Evolutionary conservation across 2,329 filamentous ascomycete genomes (phyloP).

Genomic region (Pleomassaria siparia): DNA sequence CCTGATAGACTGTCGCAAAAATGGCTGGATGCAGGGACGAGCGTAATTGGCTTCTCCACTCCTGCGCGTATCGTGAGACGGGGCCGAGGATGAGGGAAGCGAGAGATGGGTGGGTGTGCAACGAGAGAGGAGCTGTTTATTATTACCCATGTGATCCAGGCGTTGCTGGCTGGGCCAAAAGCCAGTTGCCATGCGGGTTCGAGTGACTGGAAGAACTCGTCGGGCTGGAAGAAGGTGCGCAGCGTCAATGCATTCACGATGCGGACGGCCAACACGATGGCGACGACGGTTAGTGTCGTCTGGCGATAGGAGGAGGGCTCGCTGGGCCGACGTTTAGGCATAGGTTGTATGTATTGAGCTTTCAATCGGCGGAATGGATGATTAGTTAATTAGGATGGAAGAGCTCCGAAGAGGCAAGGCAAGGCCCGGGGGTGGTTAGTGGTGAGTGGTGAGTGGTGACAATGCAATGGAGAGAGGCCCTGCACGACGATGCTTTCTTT

Average conservation of each 20-base stretch:
- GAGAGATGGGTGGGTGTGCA: constrained; percentile 16
- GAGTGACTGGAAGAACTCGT: constrained; percentile 94
- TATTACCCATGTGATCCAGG: constrained; percentile 97
- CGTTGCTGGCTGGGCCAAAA: constrained; percentile 74
- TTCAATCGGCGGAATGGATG: constrained; percentile 26
- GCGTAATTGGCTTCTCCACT: constrained; percentile 86
- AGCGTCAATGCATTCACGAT: constrained; percentile 77
- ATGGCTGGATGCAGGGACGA: constrained; percentile 89
- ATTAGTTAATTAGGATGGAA: constrained; percentile 18
- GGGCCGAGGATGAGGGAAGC: constrained; percentile 1
- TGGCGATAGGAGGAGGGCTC: constrained; percentile 36
- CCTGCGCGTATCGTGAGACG: constrained; percentile 57
- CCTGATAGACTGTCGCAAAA: constrained; percentile 75
- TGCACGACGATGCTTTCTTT: constrained; percentile 26
- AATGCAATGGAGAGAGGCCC: constrained; percentile 18
- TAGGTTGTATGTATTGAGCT: no score
- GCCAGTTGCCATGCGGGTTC: constrained; percentile 91
- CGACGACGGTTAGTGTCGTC: constrained; percentile 29
- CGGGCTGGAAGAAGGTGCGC: constrained; percentile 93
- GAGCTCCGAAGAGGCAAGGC: constrained; percentile 19
- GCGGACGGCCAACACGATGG: constrained; percentile 65
- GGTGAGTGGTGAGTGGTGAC: constrained; percentile 10
- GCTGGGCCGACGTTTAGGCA: constrained; percentile 23
- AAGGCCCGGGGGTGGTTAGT: constrained; percentile 7
- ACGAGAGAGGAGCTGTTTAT: constrained; percentile 30